Base-by-base conservation (phyloP, 805 yeast species). In the Yarrowia bubula region DNA sequence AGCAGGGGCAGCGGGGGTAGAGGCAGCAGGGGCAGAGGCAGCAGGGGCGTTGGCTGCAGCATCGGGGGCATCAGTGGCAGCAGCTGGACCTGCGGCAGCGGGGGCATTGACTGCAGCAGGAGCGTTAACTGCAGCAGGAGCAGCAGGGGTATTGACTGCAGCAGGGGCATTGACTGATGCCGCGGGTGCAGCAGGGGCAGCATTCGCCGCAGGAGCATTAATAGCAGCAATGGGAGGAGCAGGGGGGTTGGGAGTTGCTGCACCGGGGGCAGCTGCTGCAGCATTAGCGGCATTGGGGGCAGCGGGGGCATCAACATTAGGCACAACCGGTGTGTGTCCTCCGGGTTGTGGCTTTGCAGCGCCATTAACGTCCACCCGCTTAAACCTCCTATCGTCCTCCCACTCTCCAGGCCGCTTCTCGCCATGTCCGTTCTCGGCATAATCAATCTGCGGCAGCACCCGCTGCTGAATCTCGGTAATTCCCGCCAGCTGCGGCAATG, bases 391-490 rank as follows among this genome's bases (percentile, higher is more conserved):
- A 6, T 64, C 65, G 15, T 64, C 7, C 87, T 80, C 0, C 79
- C 78, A 0, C 85, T 82, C 46, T 85, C 33, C 78, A 72, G 0
- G 51, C 11, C 68, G 62, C 41, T 66, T 31, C 22, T 57, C 42
- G 22, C 65, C 63, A 66, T 58, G 68, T 68, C 66, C 68, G 72
- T 51, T 69, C 64, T 11, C 62, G 67, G 63, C 66, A 70, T 57
- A 66, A 70, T 63, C 67, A 70, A 57, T 68, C 55, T 66, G 68
- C 17, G 67, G 66, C 32, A 63, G 66, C 38, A 66, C 72, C 33
- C 68, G 73, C 51, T 69, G 70, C 43, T 68, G 70, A 69, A 57
- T 73, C 71, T 71, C 72, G 69, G 67, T 72, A 65, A 43, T 79
- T 73, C 61, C 61, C 0, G 61, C 61, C 10, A 55, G 47, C 17